Base-by-base conservation (phyloP, 306 rosid genomes). In the Cotoneaster glaucophyllus region DNA sequence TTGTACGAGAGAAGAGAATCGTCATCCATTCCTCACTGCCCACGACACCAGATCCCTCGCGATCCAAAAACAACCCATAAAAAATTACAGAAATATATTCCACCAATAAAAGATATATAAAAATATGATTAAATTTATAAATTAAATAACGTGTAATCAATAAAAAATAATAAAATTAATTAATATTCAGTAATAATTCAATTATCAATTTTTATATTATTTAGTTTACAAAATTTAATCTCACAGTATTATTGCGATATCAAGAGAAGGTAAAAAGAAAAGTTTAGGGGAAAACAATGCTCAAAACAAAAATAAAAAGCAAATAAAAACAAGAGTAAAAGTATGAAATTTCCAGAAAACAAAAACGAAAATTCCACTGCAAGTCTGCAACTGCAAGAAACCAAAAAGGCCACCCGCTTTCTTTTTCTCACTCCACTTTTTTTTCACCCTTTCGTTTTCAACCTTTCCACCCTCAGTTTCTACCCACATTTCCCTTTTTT, bases 21-120 rank as follows among this genome's bases (percentile, higher is more conserved):
- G n/a, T n/a, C n/a, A n/a, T n/a, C n/a, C n/a, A n/a, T n/a, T n/a
- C 52, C 37, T 13, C 67, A 43, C 67, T 24, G 24, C 10, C 39
- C 56, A 15, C 28, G 57, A n/a, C 67, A 26, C 69, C 69, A 43
- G 77, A 73, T 73, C 58, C 77, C 68, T 25, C 44, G 77, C 58
- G 29, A 43, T 73, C 50, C 3, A 22, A 61, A 14, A 41, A 18
- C 28, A 37, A 22, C 3, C 13, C 12, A 67, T 57, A 67, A 22
- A 9, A 4, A 5, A 29, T 70, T 17, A 52, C 32, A 10, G 25
- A 57, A 57, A 11, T 25, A 10, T 22, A 22, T 48, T 34, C 9
- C 39, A 34, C 6, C 39, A 34, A 34, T 6, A 32, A 32, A 32
- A 32, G 3, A 32, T 32, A 0, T 4, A 4, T 32, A 32, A 32